phyloP scores from a whole-genome alignment of 495 filamentous ascomycete species.

The Neurospora sp. region DNA sequence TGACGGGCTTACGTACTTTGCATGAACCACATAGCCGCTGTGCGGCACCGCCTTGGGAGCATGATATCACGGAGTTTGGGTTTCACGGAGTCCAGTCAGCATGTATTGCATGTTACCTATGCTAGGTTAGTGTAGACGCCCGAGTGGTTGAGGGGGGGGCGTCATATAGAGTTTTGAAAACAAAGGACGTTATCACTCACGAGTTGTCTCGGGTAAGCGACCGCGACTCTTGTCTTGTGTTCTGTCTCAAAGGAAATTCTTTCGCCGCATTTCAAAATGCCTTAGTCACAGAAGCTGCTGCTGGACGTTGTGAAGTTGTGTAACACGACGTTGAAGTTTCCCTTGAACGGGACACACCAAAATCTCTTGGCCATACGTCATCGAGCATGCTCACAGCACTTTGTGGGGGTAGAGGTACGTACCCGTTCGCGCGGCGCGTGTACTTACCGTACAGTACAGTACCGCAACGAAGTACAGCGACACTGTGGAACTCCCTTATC shows the following conservation, averaged over 20 bases:
- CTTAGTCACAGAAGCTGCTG: not conserved
- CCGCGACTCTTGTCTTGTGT: not conserved
- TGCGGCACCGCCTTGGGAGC: not conserved
- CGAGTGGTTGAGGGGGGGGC: not conserved
- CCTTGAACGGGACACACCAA: not conserved
- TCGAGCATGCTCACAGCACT: not conserved
- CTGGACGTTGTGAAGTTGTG: not conserved
- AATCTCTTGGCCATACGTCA: not conserved
- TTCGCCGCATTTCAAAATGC: not conserved
- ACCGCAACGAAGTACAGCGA: not conserved
- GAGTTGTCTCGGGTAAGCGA: not conserved
- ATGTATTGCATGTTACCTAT: not conserved
- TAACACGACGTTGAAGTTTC: not conserved
- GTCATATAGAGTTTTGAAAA: not conserved
- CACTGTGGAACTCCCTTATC: not conserved
- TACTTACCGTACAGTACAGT: not conserved
- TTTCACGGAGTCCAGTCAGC: not conserved
- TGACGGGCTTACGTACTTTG: not conserved
- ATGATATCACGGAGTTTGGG: not conserved
- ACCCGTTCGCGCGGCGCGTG: not conserved
- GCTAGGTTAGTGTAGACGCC: not conserved
- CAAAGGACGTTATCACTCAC: not conserved
- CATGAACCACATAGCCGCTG: not conserved
- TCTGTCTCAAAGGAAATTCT: not conserved
- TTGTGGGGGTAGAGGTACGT: not conserved